Base-by-base conservation (phyloP, 2,329 filamentous ascomycete species). In the Acephala macrosclerotiorum region DNA sequence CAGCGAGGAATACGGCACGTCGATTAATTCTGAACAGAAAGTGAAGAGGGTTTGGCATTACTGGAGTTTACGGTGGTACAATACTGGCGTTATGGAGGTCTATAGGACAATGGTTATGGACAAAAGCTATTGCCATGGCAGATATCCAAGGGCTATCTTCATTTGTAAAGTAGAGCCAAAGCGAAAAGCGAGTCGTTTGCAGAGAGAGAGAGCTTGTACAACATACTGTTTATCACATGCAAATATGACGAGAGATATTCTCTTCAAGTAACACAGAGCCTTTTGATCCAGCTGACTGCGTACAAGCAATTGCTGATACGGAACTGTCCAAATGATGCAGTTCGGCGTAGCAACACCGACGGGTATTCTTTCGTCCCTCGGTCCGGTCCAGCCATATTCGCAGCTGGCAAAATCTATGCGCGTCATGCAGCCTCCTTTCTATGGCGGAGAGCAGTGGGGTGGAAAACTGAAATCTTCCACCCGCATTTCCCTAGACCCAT, bases 1-100 rank as follows among this genome's bases (percentile, higher is more conserved):
- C 29, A 47, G 76, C 75, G 64, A 75, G 75, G 49, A 76, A 33
- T 33, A 33, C 29, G 9, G 29, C 4, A 33, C 29, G 29, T 4
- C 29, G 29, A 33, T 33, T 33, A 9, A 33, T 33, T 5, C 29
- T 33, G 29, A 33, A 33, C 9, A 4, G 29, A 33, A 33, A 33
- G 29, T 33, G n/a, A n/a, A 33, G 29, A 9, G 29, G 29, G 4
- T 33, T 33, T n/a, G n/a, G n/a, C n/a, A n/a, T 33, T 33, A 33
- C 29, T 33, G 29, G 29, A 33, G 29, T 33, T 33, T 9, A 9
- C 9, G 29, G 29, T 9, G 9, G 29, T 33, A 33, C 29, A 33
- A 33, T 33, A 33, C 29, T 33, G 29, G 29, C 29, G 29, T 33
- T 33, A 5, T 33, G 29, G 29, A 9, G 9, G 29, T 4, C 29